Evolutionary conservation across 352 stramenopile genomes (phyloP), one percentile per base, ranked within the genome.

Genomic region (Elongisporangium anandrum): DNA sequence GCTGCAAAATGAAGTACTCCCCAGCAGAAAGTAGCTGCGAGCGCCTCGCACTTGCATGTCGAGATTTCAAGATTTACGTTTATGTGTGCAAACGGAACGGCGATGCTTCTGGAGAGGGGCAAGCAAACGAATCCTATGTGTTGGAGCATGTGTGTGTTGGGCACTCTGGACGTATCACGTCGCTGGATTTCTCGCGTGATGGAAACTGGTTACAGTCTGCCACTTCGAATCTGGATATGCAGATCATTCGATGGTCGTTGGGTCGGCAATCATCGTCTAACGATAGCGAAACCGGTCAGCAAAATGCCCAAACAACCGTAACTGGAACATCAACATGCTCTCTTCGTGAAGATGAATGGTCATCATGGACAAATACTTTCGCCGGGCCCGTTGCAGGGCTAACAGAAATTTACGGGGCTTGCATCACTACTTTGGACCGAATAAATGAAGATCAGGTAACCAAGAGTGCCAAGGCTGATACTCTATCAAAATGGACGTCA

Each of bases 1-100:
- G 78, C 45, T 78, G 64, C 5, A 56, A 59, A 8, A 52, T 92
- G 1, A 77, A 73, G 56, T 94, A 90, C 29, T 81, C 68, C 0
- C 68, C 75, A 6, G 3, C n/a, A 6, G 21, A 54, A 2, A 67
- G 53, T 17, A 26, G 50, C 4, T 52, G 56, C 24, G 54, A 61
- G 47, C 75, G 55, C 68, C 72, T 71, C 61, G 81, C 61, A 53
- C 64, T 73, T 16, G 85, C 70, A 1, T 91, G 73, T 63, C 76
- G 81, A 21, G 79, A 96, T 61, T 90, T 75, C 49, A 80, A 75
- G 23, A 74, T 96, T 17, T 94, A 95, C 65, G 68, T 96, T 7
- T 92, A 92, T 54, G 17, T 57, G 13, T n/a, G 12, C 24, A 53
- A 53, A 21, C 52, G 56, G 19, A 57, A 9, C 12, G 62, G 39